Percentiles rank a stretch among this genome's conserved stretches.
Evolutionary conservation across 768 basidiomycete genomes (phyloP).

Genomic region (Lyophyllum decastes): DNA sequence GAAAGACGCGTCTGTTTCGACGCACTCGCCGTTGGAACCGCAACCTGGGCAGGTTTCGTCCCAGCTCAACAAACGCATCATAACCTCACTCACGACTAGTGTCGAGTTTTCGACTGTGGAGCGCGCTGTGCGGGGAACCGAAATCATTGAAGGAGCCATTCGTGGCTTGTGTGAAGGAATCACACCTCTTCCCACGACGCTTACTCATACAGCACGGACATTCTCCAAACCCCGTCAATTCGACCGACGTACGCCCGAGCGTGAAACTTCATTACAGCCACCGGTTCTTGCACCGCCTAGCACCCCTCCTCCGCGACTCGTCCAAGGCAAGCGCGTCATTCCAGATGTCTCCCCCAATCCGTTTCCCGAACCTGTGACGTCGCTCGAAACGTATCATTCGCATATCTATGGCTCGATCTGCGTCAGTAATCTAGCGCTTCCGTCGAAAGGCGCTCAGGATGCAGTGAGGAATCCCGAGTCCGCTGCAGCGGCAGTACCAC

Average conservation of each 20-base stretch:
- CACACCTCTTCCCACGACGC: conserved; percentile 23
- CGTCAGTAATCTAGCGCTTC: conserved; percentile 50
- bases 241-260: conserved; percentile 45
- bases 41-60: conserved; percentile 63
- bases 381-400: conserved; percentile 58
- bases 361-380: conserved; percentile 65
- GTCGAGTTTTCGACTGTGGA: conserved; percentile 77
- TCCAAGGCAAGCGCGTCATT: conserved; percentile 26
- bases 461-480: background rate
- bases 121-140: conserved; percentile 67
- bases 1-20: conserved; percentile 19
- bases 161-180: conserved; percentile 73
- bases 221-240: conserved; percentile 17
- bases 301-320: conserved; percentile 49
- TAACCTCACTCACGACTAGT: conserved; percentile 67
- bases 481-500: conserved; percentile 13
- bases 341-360: conserved; percentile 64
- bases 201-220: conserved; percentile 17
- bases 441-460: conserved; percentile 1
- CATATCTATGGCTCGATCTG: conserved; percentile 59
- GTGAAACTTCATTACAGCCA: conserved; percentile 19
- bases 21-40: conserved; percentile 45
- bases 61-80: conserved; percentile 69
- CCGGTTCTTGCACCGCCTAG: conserved; percentile 44
- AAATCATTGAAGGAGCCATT: conserved; percentile 68